Base-by-base conservation (phyloP, 2,329 filamentous ascomycete species). In the Trichoderma semiorbis region DNA sequence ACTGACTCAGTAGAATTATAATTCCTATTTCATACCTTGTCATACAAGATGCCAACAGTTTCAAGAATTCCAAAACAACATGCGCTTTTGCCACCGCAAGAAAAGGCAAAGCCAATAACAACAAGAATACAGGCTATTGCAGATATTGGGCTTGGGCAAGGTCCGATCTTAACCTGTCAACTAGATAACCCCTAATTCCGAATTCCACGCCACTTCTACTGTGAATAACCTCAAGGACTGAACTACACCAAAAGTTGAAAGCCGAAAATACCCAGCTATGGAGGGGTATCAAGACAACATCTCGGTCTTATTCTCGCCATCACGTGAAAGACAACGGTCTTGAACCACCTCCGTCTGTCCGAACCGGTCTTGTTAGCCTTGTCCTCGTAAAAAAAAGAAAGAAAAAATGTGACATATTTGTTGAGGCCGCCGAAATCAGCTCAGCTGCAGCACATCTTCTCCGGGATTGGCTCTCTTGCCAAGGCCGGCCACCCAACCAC, bases 341-440 rank as follows among this genome's bases (percentile, higher is more conserved):
- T 36, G 12, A 32, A 50, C 11, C 11, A 47, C 5, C n/a, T n/a
- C 28, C 36, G 14, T 39, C 36, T 26, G 7, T 26, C 26, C 65
- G 32, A 34, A 10, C 21, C 47, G 43, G n/a, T 24, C 43, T 50
- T 50, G 24, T 53, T 2, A 2, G 3, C 47, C 47, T 53, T 7
- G 47, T 5, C n/a, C n/a, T 50, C n/a, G 21, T 24, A 21, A 36
- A 43, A 18, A 39, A n/a, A n/a, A 43, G 16, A n/a, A 47, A 11
- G 11, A 53, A 53, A 53, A 50, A 50, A 10, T 53, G 21, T 53
- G 47, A 53, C 47, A 24, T 24, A 24, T 53, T 21, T 53, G 21
- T 57, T 26, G 36, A 61, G 66, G 43, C 36, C 55, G 66, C 55
- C 24, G 55, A 61, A 69, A 50, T 61, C 55, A 61, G 66, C 66